Base-by-base conservation (phyloP, 163 green algal genomes). In the Coccomyxa subellipsoidea region DNA sequence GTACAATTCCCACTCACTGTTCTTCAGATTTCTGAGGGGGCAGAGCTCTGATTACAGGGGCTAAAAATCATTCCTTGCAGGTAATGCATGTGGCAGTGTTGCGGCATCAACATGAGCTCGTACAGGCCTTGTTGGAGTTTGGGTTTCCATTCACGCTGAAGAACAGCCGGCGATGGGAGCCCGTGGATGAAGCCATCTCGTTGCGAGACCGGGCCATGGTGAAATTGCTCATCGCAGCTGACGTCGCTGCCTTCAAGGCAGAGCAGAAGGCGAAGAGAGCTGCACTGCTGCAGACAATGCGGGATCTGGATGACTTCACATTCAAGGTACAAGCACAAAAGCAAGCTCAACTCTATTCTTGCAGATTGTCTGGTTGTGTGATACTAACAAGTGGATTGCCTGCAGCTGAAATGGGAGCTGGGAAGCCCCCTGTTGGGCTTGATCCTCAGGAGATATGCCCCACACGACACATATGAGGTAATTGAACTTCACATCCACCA, bases 381-480 rank as follows among this genome's bases (percentile, higher is more conserved):
- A 0, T 7, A 53, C 25, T 2, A 0, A n/a, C 38, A 18, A 79
- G 36, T 37, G 35, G 79, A 54, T 7, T 79, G 59, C 18, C 25
- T 81, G 77, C 86, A 92, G 85, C 69, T 93, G 23, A 87, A 87
- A n/a, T 95, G 92, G 92, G 84, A 94, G 83, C 82, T 97, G 35
- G 89, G 88, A 32, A 95, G 90, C 72, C 87, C 90, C 4, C 85
- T 95, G 35, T 85, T 97, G 78, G 90, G 93, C 9, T 71, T 92
- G 76, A 85, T 97, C 80, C 85, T 97, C 72, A 84, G 92, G 8
- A 87, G 85, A 66, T 95, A 93, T 73, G 94, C 92, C 0, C 94
- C 94, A 0, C 85, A 94, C 59, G 94, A 97, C 85, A 96, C 92
- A 10, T 97, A 97, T 87, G 32, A 81, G 35, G 78, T 89, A 88